Evolutionary conservation across 306 rosid species (phyloP).

Genomic region (Gleditsia sinensis): DNA sequence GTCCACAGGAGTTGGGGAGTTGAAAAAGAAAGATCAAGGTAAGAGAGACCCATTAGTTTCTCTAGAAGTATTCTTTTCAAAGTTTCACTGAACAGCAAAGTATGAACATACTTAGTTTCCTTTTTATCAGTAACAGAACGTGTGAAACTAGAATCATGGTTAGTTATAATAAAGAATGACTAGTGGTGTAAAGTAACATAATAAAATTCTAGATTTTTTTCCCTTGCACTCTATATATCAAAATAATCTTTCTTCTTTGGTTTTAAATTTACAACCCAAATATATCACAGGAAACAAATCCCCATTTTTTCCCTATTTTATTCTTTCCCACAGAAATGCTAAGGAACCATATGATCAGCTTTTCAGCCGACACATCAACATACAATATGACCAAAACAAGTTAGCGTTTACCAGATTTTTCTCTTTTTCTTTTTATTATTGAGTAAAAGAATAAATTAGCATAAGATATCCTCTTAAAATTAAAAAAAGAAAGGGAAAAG

Average conservation of each 20-base stretch:
- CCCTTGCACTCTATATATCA: neutral
- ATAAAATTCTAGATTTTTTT: neutral
- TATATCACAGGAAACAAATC: neutral
- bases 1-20: neutral
- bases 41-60: neutral
- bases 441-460: no score
- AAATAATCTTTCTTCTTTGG: neutral
- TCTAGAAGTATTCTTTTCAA: neutral
- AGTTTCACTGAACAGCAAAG: neutral
- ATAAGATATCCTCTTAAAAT: no score
- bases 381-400: neutral
- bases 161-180: neutral
- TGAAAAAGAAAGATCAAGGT: neutral
- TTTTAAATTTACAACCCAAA: neutral
- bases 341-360: neutral
- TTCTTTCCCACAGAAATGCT: no score
- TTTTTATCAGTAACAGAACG: neutral
- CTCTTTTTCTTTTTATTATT: no score
- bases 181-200: neutral
- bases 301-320: neutral
- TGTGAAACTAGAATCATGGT: neutral
- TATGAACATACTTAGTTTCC: neutral
- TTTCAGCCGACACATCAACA: neutral
- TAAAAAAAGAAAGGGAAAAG: no score
- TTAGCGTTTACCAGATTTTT: no score